phyloP scores from a whole-genome alignment of 495 filamentous ascomycete genomes.

The Xanthoparmelia taractica region DNA sequence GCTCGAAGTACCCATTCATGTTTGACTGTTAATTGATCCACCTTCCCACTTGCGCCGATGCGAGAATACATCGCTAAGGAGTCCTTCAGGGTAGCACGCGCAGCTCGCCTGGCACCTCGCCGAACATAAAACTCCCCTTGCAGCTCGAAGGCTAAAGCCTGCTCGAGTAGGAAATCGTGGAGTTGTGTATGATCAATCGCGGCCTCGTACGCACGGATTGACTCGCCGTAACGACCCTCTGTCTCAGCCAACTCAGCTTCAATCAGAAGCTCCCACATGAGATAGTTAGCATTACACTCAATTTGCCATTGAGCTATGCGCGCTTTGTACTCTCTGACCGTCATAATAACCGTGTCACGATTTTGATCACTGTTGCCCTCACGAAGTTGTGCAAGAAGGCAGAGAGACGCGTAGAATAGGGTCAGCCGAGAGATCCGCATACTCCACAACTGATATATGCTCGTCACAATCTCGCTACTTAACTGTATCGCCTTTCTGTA shows the following conservation, averaged over 20 bases:
- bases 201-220: conserved; percentile 63
- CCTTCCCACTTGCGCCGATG: conserved; percentile 68
- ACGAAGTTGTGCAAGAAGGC: conserved; percentile 55
- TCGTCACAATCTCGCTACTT: conserved; percentile 53
- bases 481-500: conserved; percentile 60
- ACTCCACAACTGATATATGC: conserved; percentile 60
- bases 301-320: conserved; percentile 61
- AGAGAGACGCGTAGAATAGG: conserved; percentile 62
- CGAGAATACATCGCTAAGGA: conserved; percentile 66
- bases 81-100: conserved; percentile 62
- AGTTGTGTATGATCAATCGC: conserved; percentile 73
- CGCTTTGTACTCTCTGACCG: conserved; percentile 49
- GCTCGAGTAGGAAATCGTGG: conserved; percentile 68
- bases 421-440: conserved; percentile 57
- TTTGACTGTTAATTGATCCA: conserved; percentile 26
- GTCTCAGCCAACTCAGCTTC: conserved; percentile 67
- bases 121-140: conserved; percentile 64
- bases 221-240: conserved; percentile 49
- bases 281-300: conserved; percentile 70
- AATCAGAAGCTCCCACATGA: conserved; percentile 65
- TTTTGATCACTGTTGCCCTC: conserved; percentile 45
- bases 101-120: conserved; percentile 62
- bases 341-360: conserved; percentile 47
- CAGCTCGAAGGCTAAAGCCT: conserved; percentile 72
- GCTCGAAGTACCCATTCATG: conserved; percentile 56